Evolutionary conservation across 768 basidiomycete species (phyloP).

Genomic region (Termitomyces sp.): DNA sequence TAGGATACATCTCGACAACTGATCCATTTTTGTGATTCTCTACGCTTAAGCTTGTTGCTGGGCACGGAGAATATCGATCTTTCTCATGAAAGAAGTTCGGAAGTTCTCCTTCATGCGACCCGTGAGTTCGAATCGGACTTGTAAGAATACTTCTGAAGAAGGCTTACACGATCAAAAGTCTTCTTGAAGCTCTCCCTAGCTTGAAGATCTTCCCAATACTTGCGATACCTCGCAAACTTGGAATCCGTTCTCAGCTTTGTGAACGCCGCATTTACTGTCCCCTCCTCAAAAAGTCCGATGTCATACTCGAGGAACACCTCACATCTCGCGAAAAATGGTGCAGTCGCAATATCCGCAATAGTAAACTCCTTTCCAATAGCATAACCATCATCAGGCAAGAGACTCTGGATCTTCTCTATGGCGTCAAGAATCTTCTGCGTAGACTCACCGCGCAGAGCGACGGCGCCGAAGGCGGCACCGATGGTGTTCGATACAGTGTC

Average conservation of each 20-base stretch:
- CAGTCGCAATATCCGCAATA: slow-evolving; percentile 55
- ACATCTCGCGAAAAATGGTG: slow-evolving; percentile 54
- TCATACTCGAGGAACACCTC: slow-evolving; percentile 19
- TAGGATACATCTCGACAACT: too few relatives aligned
- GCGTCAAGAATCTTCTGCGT: slow-evolving; percentile 34
- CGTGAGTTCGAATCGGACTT: neutral
- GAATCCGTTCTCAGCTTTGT: slow-evolving; percentile 33
- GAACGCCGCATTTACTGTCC: too few relatives aligned
- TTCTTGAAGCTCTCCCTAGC: slow-evolving; percentile 46
- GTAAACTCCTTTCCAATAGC: slow-evolving; percentile 43
- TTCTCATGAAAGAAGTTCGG: neutral
- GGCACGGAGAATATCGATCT: neutral
- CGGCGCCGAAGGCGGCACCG: slow-evolving; percentile 29
- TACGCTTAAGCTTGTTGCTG: neutral
- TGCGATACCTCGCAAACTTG: slow-evolving; percentile 42
- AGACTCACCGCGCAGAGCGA: slow-evolving; percentile 33
- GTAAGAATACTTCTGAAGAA: too few relatives aligned
- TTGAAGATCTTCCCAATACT: slow-evolving; percentile 43
- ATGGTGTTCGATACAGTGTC: slow-evolving; percentile 46
- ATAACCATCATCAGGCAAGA: slow-evolving; percentile 43
- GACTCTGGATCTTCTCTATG: slow-evolving; percentile 41
- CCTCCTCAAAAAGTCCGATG: slow-evolving; percentile 36
- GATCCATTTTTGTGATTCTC: neutral
- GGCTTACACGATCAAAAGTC: slow-evolving; percentile 21
- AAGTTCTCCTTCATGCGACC: neutral